Conservation (phyloP, 2,329 filamentous ascomycete species). For the Monilinia polystroma region DNA sequence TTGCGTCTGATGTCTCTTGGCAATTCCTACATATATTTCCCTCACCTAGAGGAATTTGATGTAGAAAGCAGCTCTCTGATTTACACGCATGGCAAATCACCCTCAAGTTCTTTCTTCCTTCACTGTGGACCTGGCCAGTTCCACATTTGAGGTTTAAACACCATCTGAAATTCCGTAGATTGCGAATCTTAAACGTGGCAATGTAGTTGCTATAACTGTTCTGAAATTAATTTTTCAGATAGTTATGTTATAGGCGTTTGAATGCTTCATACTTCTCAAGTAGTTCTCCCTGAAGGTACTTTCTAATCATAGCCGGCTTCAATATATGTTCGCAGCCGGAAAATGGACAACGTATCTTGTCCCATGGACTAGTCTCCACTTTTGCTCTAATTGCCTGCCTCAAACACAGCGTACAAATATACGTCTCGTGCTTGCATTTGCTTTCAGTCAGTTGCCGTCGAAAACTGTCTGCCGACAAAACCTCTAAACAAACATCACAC, state of each 20-base stretch:
- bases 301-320: neutral
- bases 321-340: neutral
- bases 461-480: neutral
- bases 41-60: neutral
- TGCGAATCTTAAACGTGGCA: neutral
- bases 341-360: slow-evolving; percentile 3
- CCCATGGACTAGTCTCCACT: neutral
- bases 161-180: slow-evolving; percentile 1
- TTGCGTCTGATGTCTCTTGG: rapidly evolving
- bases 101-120: too few species aligned
- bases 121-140: neutral
- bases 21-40: neutral
- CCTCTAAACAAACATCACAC: slow-evolving; percentile 1
- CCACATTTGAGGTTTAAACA: neutral
- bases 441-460: neutral
- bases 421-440: neutral
- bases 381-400: neutral
- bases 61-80: slow-evolving; percentile 1
- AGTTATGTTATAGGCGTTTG: too few species aligned
- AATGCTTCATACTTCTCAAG: neutral
- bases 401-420: slow-evolving; percentile 3
- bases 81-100: neutral
- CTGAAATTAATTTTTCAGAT: neutral
- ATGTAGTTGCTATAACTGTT: slow-evolving; percentile 8
- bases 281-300: neutral